Base-by-base conservation (phyloP, 495 filamentous ascomycete species). In the Durotheca rogersii region DNA sequence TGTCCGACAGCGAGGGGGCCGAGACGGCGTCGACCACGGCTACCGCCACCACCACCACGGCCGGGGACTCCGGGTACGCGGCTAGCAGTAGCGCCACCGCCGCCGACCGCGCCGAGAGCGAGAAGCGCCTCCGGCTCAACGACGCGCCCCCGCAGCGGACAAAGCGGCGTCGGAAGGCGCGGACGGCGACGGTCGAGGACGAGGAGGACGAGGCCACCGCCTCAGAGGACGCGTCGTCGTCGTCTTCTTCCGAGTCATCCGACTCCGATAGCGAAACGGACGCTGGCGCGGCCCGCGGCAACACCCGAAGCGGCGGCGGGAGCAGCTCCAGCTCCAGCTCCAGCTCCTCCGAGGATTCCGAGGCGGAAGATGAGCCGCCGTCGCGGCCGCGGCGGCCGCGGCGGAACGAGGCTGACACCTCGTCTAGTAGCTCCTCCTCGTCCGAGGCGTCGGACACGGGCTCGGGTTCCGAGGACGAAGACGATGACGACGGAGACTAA, bases 161-260 rank as follows among this genome's bases (percentile, higher is more conserved):
- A 15, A 77, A 76, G 63, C 77, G 77, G 56, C 83, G 82, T 68
- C 74, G 81, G 58, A 83, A 83, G 36, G 51, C 64, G 36, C 66
- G 71, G 30, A 74, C 75, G 12, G 70, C 67, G 0, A 63, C 66
- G 6, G 66, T 69, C 17, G 67, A 65, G n/a, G n/a, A n/a, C n/a
- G n/a, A n/a, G n/a, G n/a, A n/a, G n/a, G n/a, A n/a, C 7, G 68
- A 71, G 35, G 67, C 66, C 37, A 60, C 47, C 18, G 67, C 47
- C n/a, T 72, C 68, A 11, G 68, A 68, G 7, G 66, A 61, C 9
- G 67, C 65, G n/a, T 66, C 61, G 11, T 50, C 48, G 3, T 52
- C 51, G 14, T n/a, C n/a, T n/a, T n/a, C n/a, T n/a, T n/a, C n/a
- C n/a, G n/a, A n/a, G n/a, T n/a, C n/a, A n/a, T n/a, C n/a, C n/a